phyloP scores from a whole-genome alignment of 2,329 filamentous ascomycete genomes.

The Leptographium radiaticola region DNA sequence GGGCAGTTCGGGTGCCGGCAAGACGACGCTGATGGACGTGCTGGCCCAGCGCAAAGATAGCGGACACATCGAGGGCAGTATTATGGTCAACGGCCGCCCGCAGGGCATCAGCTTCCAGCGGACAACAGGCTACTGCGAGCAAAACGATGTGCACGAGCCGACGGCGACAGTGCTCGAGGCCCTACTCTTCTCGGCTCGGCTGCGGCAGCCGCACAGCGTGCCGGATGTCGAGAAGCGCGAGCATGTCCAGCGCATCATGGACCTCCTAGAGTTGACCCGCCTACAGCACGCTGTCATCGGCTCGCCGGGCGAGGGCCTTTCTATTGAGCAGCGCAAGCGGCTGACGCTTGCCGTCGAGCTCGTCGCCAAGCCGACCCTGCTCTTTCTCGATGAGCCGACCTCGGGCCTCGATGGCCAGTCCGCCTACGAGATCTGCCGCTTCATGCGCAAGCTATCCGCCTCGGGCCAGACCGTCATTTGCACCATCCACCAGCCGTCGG shows the following conservation, averaged over 20 bases:
- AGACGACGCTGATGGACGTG: constrained; percentile 79
- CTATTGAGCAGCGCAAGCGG: constrained; percentile 57
- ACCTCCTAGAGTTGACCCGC: constrained; percentile 79
- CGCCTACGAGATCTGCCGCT: constrained; percentile 78
- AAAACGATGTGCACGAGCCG: constrained; percentile 77
- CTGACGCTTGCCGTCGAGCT: constrained; percentile 88
- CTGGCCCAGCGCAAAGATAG: constrained; percentile 76
- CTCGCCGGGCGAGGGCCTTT: constrained; percentile 75
- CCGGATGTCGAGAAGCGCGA: constrained; percentile 65
- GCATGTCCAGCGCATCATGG: constrained; percentile 84
- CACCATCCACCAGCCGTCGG: constrained; percentile 4
- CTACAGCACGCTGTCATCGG: constrained; percentile 86
- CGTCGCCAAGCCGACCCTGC: constrained; percentile 75
- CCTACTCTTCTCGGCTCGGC: constrained; percentile 69
- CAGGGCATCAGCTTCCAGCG: constrained; percentile 76
- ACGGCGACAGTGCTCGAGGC: constrained; percentile 82
- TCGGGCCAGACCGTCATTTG: constrained; percentile 8
- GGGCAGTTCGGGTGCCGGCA: constrained; percentile 83
- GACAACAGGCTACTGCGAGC: constrained; percentile 83
- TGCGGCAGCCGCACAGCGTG: constrained; percentile 69
- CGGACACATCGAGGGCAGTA: constrained; percentile 77
- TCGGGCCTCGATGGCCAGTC: constrained; percentile 89
- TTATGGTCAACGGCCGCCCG: constrained; percentile 52
- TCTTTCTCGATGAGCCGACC: constrained; percentile 90
- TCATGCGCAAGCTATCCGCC: constrained; percentile 29